Base-by-base conservation (phyloP, 106 monocot genomes). In the Dendrobium catenatum region DNA sequence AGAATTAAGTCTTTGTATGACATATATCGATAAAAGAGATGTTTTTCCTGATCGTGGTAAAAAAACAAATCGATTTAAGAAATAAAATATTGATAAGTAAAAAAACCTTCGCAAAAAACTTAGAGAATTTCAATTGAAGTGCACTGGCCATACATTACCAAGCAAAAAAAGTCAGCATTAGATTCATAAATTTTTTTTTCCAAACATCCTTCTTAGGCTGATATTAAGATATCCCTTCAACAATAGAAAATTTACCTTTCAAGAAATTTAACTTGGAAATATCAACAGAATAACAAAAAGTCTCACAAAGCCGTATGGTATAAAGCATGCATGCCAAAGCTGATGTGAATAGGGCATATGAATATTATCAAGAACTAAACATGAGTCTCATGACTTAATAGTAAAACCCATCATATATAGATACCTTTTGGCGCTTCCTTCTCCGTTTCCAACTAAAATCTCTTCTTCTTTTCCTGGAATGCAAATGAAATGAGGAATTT, bases 401-500 rank as follows among this genome's bases (percentile, higher is more conserved):
- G 70, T 70, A 33, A 70, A 70, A 70, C 37, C 70, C 16, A 70
- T 16, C 37, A 70, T 5, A 37, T 37, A 70, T 40, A n/a, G 43
- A 42, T 76, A 76, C 76, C 76, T 48, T 49, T 26, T 49, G 24
- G 49, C 6, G 76, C 22, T 76, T 76, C n/a, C 26, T 76, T 76
- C 76, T 76, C 13, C 76, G 76, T 16, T 26, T 37, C 76, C 76
- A 76, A 76, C 76, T 76, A 49, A 76, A 76, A 22, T 76, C 76
- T 19, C 76, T 47, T 76, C 26, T 76, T 26, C 76, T 49, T 26
- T 76, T 76, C 49, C 49, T 47, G 49, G 49, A 76, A 15, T 76
- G 76, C 76, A 27, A 19, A 24, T 13, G 13, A 76, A 22, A 49
- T 15, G 19, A 49, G 24, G 42, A 76, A 49, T 49, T 76, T 76